Conservation (phyloP, 2,329 filamentous ascomycete species). For the Xylaria sp. region DNA sequence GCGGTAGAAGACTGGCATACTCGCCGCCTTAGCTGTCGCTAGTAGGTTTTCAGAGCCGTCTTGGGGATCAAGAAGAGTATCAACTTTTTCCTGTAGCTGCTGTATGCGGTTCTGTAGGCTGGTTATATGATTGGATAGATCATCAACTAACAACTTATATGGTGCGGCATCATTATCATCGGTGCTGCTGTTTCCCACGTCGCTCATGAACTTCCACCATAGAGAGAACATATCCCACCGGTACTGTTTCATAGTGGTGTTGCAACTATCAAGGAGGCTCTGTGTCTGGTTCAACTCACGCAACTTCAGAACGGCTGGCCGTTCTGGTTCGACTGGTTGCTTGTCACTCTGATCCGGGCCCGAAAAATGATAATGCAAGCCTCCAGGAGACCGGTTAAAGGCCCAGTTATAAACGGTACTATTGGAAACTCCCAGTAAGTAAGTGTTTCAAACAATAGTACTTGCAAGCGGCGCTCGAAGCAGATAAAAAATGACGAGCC, state of each 20-base stretch:
- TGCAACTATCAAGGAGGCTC: constrained; percentile 5
- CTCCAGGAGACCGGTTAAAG: constrained; percentile 45
- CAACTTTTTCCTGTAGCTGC: constrained; percentile 3
- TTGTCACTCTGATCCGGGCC: constrained; percentile 32
- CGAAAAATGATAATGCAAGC: constrained; percentile 43
- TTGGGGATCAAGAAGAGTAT: neutral
- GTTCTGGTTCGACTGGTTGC: constrained; percentile 13
- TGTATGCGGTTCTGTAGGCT: neutral
- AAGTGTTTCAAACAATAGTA: no score
- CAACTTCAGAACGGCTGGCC: neutral
- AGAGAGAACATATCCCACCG: constrained; percentile 23
- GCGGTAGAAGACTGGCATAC: constrained; percentile 44
- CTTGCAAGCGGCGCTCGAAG: no score
- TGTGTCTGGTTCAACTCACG: constrained; percentile 15
- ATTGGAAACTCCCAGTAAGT: no score
- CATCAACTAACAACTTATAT: no score
- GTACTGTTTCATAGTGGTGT: neutral
- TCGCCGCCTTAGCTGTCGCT: constrained; percentile 39
- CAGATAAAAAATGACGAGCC: no score
- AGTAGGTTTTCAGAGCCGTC: constrained; percentile 1
- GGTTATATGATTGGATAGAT: neutral
- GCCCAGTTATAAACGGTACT: constrained; percentile 49
- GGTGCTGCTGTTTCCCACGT: constrained; percentile 1
- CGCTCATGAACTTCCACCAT: constrained; percentile 20
- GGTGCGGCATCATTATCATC: neutral